A percentile compares a stretch with the other conserved stretches of the same genome.
Conservation (phyloP, 2,329 filamentous ascomycete species). For the Bipolaris sorokiniana region DNA sequence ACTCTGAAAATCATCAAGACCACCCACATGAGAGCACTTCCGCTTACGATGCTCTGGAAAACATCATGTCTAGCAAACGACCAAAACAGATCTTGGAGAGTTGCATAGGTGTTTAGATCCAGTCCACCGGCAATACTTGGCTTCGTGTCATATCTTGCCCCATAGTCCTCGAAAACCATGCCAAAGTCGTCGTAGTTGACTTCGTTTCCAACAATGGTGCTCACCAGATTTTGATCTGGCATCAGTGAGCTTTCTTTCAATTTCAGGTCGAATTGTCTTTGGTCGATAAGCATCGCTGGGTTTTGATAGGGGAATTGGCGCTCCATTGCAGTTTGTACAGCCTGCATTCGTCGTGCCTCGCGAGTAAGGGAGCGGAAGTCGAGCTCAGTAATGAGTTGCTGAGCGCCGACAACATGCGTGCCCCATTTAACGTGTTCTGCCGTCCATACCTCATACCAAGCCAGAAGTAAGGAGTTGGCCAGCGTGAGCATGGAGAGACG, state of each 20-base stretch:
- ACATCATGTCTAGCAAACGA: conserved; percentile 96
- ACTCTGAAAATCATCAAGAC: neutral
- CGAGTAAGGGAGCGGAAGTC: conserved; percentile 76
- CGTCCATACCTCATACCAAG: conserved; percentile 92
- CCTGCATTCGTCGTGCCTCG: conserved; percentile 70
- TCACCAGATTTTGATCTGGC: conserved; percentile 60
- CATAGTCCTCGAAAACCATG: conserved; percentile 52
- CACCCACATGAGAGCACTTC: conserved; percentile 81
- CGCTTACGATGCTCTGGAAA: conserved; percentile 88
- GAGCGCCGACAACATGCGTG: conserved; percentile 84
- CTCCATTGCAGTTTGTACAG: conserved; percentile 53
- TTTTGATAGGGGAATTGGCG: conserved; percentile 41
- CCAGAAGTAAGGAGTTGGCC: conserved; percentile 84
- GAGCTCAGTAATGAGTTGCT: conserved; percentile 81
- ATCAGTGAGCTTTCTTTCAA: conserved; percentile 55
- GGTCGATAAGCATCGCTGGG: conserved; percentile 41
- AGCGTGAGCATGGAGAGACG: conserved; percentile 80
- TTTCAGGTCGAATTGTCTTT: conserved; percentile 33
- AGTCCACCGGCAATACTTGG: conserved; percentile 41
- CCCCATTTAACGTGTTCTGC: conserved; percentile 97
- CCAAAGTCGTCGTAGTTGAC: conserved; percentile 66
- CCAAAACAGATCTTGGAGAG: conserved; percentile 87
- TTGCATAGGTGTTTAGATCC: conserved; percentile 81
- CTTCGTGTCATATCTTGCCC: conserved; percentile 39
- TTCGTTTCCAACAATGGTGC: conserved; percentile 62